A percentile compares a stretch with the other conserved stretches of the same genome.
phyloP scores from a whole-genome alignment of 306 rosid species.

The Rubus idaeus region DNA sequence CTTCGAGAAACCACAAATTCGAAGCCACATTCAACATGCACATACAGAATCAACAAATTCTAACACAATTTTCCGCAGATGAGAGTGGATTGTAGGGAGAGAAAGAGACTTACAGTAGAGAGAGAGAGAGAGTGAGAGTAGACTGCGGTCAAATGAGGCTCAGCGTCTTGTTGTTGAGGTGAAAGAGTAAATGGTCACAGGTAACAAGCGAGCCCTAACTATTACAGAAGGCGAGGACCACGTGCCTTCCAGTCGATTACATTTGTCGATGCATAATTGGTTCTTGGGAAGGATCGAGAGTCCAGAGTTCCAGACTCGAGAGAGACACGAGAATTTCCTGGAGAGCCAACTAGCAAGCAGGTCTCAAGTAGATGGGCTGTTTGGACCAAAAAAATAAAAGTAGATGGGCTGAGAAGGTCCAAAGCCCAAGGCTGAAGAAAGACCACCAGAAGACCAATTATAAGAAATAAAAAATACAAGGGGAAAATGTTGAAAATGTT shows the following conservation, averaged over 20 bases:
- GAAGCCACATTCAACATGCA: constrained; percentile 3
- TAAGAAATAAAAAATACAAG: too few relatives aligned
- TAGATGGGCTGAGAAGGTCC: too few relatives aligned
- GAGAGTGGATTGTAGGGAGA: constrained; percentile 14
- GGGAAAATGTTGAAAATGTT: too few relatives aligned
- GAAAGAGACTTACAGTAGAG: constrained; percentile 15
- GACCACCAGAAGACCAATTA: too few relatives aligned
- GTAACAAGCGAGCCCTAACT: constrained; percentile 3
- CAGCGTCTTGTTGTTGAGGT: background rate
- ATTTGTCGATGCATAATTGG: background rate
- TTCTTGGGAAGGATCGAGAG: too few relatives aligned
- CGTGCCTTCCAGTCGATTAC: background rate
- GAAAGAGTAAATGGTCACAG: background rate
- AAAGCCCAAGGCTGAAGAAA: too few relatives aligned
- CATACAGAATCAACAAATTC: background rate
- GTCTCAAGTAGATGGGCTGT: too few relatives aligned
- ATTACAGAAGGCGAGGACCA: background rate
- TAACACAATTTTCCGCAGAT: background rate
- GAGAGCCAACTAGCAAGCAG: too few relatives aligned
- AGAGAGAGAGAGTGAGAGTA: background rate
- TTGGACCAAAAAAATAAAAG: too few relatives aligned
- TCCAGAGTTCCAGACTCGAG: too few relatives aligned
- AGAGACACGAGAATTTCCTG: too few relatives aligned
- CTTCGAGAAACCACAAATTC: background rate
- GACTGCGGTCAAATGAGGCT: background rate